Evolutionary conservation across 1,284 basidiomycete species (phyloP), one percentile per base, ranked within the genome.

Genomic region (Apiotrichum siamense): DNA sequence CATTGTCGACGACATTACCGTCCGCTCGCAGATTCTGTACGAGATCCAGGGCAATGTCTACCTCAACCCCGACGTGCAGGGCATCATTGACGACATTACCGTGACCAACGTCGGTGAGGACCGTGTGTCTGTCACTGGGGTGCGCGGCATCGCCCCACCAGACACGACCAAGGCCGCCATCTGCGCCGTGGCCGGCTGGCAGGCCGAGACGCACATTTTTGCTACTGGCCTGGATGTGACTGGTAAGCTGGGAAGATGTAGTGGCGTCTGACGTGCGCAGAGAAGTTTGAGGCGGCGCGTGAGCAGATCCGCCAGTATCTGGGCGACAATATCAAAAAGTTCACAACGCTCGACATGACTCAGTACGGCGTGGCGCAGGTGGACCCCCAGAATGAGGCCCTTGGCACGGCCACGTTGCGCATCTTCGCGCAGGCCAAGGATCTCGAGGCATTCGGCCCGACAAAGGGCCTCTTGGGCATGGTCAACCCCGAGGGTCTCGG

Each of bases 51-150:
- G 58, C 33, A 54, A 57, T 26, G 50, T 60, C 6, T 65, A 65
- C 49, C 58, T 60, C 24, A 65, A 65, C 46, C 58, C 63, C 4
- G 63, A 65, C 40, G 63, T 65, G 1, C 55, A 58, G 29, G 63
- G 57, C 17, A 49, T 62, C 29, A 50, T 65, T n/a, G 36, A 50
- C 47, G 31, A 55, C 31, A 59, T 65, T 38, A 23, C 20, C n/a
- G 52, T 63, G 17, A 42, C 44, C 6, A 47, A 59, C 21, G 20
- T 51, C 6, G 61, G 55, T 1, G 25, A 37, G 13, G 52, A 65
- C 49, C 52, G 60, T 12, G 63, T 63, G 3, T 43, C 45, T 7
- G 57, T 63, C 13, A 47, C 52, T 7, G 60, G 61, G 5, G 57
- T 65, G 15, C 40, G 35, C 7, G 63, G 63, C 6, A 17, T 57